Conservation (phyloP, 1,139 yeast genomes). For the Geotrichum klebahnii region DNA sequence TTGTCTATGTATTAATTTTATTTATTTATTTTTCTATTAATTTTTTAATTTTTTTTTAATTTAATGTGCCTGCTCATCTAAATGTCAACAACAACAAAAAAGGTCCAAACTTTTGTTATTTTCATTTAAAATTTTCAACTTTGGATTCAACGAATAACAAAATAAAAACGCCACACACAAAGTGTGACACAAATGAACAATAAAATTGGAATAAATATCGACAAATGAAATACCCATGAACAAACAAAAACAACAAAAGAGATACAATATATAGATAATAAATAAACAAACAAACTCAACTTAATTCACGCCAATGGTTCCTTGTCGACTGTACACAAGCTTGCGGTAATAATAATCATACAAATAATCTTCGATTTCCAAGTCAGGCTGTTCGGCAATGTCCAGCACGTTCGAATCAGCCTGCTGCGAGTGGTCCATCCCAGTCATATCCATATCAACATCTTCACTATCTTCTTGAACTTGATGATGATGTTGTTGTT, state of each 20-base stretch:
- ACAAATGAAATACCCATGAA: no score
- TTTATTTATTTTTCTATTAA: neutral
- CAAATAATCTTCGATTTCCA: constrained; percentile 20
- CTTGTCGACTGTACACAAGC: constrained; percentile 4
- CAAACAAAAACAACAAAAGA: no score
- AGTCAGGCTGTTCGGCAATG: constrained; percentile 17
- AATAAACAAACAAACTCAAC: no score
- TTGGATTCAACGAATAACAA: no score
- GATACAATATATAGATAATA: no score
- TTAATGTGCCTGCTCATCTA: neutral
- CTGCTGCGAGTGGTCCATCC: neutral
- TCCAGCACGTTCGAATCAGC: constrained; percentile 8
- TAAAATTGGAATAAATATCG: no score
- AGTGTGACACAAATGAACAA: no score
- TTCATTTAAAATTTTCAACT: no score
- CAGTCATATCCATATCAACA: neutral
- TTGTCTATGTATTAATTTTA: neutral
- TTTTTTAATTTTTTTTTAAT: neutral
- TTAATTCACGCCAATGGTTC: neutral
- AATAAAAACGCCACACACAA: no score
- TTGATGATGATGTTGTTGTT: neutral
- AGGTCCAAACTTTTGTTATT: no score
- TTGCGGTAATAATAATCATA: constrained; percentile 18
- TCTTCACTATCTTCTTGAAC: neutral
- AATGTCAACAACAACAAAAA: no score